phyloP scores from a whole-genome alignment of 352 stramenopile species.

The Plasmopara muralis region DNA sequence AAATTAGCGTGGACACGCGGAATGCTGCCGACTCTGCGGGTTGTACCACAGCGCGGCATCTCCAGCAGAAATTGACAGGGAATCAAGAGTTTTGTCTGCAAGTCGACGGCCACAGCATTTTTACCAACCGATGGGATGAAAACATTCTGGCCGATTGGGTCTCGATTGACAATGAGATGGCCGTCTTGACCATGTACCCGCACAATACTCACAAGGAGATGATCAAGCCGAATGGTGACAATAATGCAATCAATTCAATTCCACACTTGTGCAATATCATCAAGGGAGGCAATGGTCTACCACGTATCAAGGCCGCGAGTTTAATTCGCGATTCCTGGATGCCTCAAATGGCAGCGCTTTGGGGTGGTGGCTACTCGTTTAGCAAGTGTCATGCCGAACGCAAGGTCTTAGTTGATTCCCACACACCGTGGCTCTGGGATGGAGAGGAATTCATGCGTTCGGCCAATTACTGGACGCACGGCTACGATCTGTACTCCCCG shows the following conservation, averaged over 20 bases:
- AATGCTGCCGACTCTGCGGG: conserved; percentile 61
- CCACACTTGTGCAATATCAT: conserved; percentile 69
- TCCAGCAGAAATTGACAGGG: conserved; percentile 63
- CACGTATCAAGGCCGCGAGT: conserved; percentile 62
- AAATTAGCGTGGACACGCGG: conserved; percentile 48
- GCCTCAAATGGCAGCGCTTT: conserved; percentile 55
- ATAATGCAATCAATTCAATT: conserved; percentile 49
- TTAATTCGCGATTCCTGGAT: conserved; percentile 60
- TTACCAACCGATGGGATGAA: conserved; percentile 73
- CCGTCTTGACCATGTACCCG: conserved; percentile 66
- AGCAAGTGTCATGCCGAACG: conserved; percentile 73
- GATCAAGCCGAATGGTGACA: conserved; percentile 63
- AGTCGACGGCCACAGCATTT: conserved; percentile 75
- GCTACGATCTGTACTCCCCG: conserved; percentile 61
- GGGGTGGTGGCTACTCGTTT: conserved; percentile 67
- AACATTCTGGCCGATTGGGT: conserved; percentile 62
- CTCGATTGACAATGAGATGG: conserved; percentile 70
- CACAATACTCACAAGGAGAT: conserved; percentile 70
- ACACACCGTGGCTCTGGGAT: conserved; percentile 66
- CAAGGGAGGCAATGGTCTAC: conserved; percentile 44
- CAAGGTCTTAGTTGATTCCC: conserved; percentile 53
- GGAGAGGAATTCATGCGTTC: conserved; percentile 51
- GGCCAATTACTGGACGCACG: conserved; percentile 51
- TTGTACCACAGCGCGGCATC: conserved; percentile 62
- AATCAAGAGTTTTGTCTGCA: conserved; percentile 78